phyloP scores from a whole-genome alignment of 1,284 basidiomycete genomes.

The Bjerkandera adusta region DNA sequence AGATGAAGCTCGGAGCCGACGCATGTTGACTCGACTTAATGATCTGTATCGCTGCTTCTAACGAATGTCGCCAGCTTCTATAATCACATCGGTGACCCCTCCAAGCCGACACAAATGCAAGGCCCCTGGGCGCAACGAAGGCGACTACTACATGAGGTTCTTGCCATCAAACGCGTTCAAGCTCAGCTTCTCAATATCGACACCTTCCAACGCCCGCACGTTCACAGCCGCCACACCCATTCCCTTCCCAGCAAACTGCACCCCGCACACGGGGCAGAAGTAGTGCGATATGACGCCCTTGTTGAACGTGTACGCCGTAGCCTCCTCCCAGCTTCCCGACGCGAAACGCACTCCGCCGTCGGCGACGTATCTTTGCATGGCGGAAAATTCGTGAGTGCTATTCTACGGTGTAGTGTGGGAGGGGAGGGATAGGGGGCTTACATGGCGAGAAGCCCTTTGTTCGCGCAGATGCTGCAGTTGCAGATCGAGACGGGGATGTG shows the following conservation, averaged over 20 bases:
- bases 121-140: no score
- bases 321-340: not conserved
- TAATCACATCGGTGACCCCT: no score
- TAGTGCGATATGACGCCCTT: not conserved
- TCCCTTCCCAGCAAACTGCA: not conserved
- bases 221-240: not conserved
- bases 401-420: no score
- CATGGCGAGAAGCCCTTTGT: not conserved
- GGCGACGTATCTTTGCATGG: not conserved
- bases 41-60: no score
- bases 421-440: not conserved
- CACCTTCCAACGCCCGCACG: slow-evolving; percentile 2
- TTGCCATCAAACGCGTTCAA: slow-evolving; percentile 1
- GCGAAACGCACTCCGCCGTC: no score
- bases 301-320: slow-evolving; percentile 1
- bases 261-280: slow-evolving; percentile 5
- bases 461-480: slow-evolving; percentile 5
- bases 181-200: slow-evolving; percentile 1
- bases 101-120: no score
- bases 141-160: not conserved
- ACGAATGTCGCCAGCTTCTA: no score
- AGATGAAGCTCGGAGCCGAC: no score
- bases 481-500: not conserved
- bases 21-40: no score
- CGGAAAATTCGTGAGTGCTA: no score